Evolutionary conservation across 805 yeast species (phyloP), one percentile per base, ranked within the genome.

Genomic region (Monosporozyma servazzii): DNA sequence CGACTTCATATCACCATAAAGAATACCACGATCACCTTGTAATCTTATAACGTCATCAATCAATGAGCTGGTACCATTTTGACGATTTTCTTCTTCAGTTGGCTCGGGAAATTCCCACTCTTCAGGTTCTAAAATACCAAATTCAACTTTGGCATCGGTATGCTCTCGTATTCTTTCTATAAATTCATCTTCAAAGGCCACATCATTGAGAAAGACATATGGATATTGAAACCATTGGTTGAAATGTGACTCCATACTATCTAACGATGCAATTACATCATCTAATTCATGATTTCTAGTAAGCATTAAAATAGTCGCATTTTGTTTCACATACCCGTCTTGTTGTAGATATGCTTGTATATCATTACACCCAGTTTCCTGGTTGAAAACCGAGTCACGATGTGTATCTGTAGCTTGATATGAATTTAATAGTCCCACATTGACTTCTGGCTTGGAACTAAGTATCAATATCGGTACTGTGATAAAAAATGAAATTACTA

Each of bases 191-290:
- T 75, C 72, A 60, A 91, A 90, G 17, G 79, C 81, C 53, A 78
- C 89, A 66, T 91, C 88, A 64, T 90, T 91, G 18, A 93, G 67
- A 59, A 93, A 88, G 1, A 88, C 84, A 83, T 95, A 93, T 0
- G 96, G 97, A 64, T 93, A 93, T 57, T 85, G 78, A 67, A 76
- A 93, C 96, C 96, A 88, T 60, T 90, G 90, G 65, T 91, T 91
- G 71, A 90, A 91, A 64, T 85, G 96, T 25, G 87, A 74, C 65
- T 91, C 98, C 51, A 93, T 62, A 2, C 90, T 81, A 30, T 72
- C 68, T 76, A 91, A 81, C 2, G 93, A 82, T 51, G 76, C 73
- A 1, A 86, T 61, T 1, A 88, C 96, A n/a, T 86, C 95, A 3
- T 79, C 76, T 1, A 88, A 53, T 61, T 91, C 98, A 3, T 78